Evolutionary conservation across 345 rosid genomes (phyloP), one percentile per base, ranked within the genome.

Genomic region (Durio zibethinus): DNA sequence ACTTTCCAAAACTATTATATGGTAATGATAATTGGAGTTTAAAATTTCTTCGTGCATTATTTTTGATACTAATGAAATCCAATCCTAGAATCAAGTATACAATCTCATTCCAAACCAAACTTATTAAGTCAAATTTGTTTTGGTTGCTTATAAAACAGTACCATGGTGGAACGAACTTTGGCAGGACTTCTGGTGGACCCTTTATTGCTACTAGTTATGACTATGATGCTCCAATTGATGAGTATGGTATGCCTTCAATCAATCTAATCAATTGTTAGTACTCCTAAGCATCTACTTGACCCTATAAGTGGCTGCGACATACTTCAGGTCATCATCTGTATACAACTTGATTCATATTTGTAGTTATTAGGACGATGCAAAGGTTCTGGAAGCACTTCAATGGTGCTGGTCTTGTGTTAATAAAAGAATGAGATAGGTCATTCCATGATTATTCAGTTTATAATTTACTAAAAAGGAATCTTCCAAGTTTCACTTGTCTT

Each of bases 81-180:
- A n/a, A 40, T 16, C 54, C 23, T 77, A 35, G 15, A 25, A n/a
- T n/a, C 20, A 62, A 42, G 15, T 2, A 10, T 18, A 23, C 53
- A 38, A 45, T 62, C 67, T 33, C 70, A 60, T 64, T 29, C 76
- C 63, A 57, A 67, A 71, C 15, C 70, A 27, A 38, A 53, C 52
- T 52, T 42, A 72, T 73, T 25, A 33, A 4, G 42, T 56, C 12
- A 71, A 68, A 65, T 64, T 78, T 77, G 20, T 71, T 83, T 79
- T 75, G 78, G 72, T 64, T 81, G 65, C 56, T 20, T 70, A 70
- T 65, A 74, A 50, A 52, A 72, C 81, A 95, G 99, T 95, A 95
- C 82, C 97, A 95, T 33, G 99, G 99, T 62, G 99, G 99, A 75
- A 93, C 99, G 64, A 95, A 95, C 88, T 95, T 95, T 67, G 99